A percentile compares a stretch with the other conserved stretches of the same genome.
phyloP scores from a whole-genome alignment of 2,329 filamentous ascomycete species.

The Coniochaeta sp. region DNA sequence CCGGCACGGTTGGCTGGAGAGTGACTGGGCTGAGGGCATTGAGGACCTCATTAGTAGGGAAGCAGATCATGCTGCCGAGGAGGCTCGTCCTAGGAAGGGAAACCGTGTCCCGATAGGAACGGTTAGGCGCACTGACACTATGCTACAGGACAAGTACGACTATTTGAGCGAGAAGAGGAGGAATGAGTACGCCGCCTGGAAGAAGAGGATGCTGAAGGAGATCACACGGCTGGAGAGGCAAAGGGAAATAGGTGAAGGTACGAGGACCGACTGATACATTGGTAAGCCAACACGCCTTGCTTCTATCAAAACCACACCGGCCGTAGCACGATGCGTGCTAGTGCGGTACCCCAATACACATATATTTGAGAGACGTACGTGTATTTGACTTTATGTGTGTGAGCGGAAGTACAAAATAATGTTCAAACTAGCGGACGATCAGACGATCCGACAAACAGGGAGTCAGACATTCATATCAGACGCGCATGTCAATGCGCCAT shows the following conservation, averaged over 20 bases:
- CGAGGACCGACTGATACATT: neutral
- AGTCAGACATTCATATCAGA: no score
- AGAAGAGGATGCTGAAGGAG: conserved; percentile 46
- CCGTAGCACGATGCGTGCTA: neutral
- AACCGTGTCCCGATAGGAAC: conserved; percentile 26
- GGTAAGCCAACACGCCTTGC: neutral
- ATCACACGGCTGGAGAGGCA: conserved; percentile 27
- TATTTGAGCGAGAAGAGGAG: conserved; percentile 58
- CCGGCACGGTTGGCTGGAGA: conserved; percentile 47
- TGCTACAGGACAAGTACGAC: conserved; percentile 70
- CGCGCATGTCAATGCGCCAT: neutral
- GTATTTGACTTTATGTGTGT: neutral
- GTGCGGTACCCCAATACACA: neutral
- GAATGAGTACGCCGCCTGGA: conserved; percentile 58
- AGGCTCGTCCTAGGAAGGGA: conserved; percentile 21
- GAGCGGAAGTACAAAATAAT: no score
- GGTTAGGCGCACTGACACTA: conserved; percentile 49
- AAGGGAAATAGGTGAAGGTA: neutral
- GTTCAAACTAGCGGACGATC: neutral
- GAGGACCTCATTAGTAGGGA: conserved; percentile 37
- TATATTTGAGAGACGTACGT: neutral
- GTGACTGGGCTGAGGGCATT: conserved; percentile 57
- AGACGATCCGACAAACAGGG: no score
- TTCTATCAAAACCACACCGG: neutral
- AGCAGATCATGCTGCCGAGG: conserved; percentile 13